Base-by-base conservation (phyloP, 371 early-diverging fungal species). In the Actinomucor elegans region DNA sequence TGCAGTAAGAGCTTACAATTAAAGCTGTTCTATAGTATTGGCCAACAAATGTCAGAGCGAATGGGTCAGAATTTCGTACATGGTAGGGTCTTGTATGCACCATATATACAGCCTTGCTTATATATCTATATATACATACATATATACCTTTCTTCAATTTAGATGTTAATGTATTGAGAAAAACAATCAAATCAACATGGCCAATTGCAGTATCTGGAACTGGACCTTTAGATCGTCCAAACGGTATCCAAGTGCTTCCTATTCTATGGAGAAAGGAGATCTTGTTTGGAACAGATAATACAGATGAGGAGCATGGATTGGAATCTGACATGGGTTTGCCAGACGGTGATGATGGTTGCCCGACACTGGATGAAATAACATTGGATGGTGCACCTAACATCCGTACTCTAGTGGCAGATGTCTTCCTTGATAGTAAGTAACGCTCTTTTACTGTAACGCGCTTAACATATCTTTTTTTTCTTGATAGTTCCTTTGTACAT, bases 191-290 rank as follows among this genome's bases (percentile, higher is more conserved):
- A 54, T 70, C 78, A 0, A 73, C 75, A 2, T 80, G 75, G 49
- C 60, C 79, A 1, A 64, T 66, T n/a, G 52, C 61, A 8, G 52
- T 64, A 2, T 57, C 59, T 20, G 43, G 73, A 14, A 61, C 67
- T 1, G 40, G 59, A 6, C 71, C 50, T 36, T 42, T 71, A 1
- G 57, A 66, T 31, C 60, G 66, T 18, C 35, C 64, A 7, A 73
- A 83, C 61, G 84, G 92, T n/a, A 83, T 94, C 4, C 92, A 92
- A 61, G 83, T 94, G 1, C 66, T 94, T 9, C 94, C 94, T 10
- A 84, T 94, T 15, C 77, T 89, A 45, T 94, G 94, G 94, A 75
- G 93, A 35, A 84, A 88, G 10, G 80, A 87, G 52, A 86, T 92
- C 17, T 67, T 77, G 10, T 90, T 94, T 71, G 92, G 88, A 5